Conservation (phyloP, 306 rosid species). For the Quercus berberidifolia region DNA sequence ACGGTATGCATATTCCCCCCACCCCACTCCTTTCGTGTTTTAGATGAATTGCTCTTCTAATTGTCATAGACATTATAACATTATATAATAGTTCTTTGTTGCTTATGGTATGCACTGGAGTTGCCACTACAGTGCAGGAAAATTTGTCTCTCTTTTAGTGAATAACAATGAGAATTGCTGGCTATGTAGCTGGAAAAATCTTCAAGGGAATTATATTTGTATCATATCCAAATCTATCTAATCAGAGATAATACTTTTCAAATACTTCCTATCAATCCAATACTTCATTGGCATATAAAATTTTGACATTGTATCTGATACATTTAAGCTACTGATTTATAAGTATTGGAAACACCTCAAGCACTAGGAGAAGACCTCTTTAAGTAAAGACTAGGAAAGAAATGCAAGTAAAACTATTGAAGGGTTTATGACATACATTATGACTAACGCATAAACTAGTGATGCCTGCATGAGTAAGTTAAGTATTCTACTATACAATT, state of each 20-base stretch:
- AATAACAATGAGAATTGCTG: too few species aligned
- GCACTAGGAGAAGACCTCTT: background rate
- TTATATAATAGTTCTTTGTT: background rate
- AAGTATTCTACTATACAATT: background rate
- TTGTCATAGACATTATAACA: background rate
- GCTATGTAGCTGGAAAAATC: too few species aligned
- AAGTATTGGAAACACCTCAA: background rate
- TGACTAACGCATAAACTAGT: background rate
- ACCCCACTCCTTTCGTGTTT: background rate
- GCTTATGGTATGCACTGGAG: background rate
- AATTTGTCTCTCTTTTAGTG: too few species aligned
- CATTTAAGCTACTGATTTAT: background rate
- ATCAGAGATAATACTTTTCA: too few species aligned
- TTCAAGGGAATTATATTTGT: too few species aligned
- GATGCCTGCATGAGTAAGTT: background rate
- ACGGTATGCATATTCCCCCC: slow-evolving; percentile 44
- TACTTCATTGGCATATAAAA: background rate
- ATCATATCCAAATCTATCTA: too few species aligned
- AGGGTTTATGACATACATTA: background rate
- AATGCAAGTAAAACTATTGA: background rate
- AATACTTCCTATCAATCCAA: too few species aligned
- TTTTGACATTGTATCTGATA: background rate
- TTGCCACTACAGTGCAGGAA: background rate
- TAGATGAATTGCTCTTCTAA: background rate
- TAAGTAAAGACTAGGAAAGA: background rate